phyloP scores from a whole-genome alignment of 768 basidiomycete species.

The Amanita exitialis region DNA sequence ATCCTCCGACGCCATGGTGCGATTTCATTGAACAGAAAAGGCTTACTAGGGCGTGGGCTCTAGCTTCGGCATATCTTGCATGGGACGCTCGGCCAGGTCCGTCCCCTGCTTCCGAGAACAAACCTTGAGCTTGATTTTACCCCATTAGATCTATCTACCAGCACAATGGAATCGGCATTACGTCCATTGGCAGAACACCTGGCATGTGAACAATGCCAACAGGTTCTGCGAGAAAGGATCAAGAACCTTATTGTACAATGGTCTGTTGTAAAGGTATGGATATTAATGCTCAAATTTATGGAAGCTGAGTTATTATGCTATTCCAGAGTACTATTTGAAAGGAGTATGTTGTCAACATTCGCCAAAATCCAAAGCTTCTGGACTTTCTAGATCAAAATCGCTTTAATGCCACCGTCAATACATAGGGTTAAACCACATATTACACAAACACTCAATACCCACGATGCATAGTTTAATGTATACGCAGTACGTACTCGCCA shows the following conservation, averaged over 20 bases:
- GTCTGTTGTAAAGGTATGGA: constrained; percentile 65
- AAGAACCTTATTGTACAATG: constrained; percentile 63
- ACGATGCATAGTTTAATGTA: not conserved
- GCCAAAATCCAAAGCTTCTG: not conserved
- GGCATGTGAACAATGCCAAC: constrained; percentile 58
- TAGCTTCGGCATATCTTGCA: constrained; percentile 73
- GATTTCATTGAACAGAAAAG: constrained; percentile 74
- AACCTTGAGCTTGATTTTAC: constrained; percentile 4
- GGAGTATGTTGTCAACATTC: not conserved
- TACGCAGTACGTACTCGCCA: not conserved
- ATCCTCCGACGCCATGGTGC: constrained; percentile 58
- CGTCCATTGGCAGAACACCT: constrained; percentile 61
- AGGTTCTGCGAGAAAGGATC: constrained; percentile 53
- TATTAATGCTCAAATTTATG: not conserved
- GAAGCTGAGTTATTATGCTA: constrained; percentile 3
- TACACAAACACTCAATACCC: constrained; percentile 1
- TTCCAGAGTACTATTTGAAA: constrained; percentile 44
- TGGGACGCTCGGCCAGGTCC: constrained; percentile 78
- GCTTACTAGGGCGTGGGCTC: constrained; percentile 70
- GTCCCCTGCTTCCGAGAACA: constrained; percentile 10
- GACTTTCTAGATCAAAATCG: not conserved
- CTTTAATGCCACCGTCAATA: not conserved
- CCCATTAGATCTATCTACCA: constrained; percentile 57
- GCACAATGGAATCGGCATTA: constrained; percentile 62
- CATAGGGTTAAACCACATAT: not conserved